phyloP scores from a whole-genome alignment of 2,329 filamentous ascomycete genomes.

The Chalaropsis ovoidea region DNA sequence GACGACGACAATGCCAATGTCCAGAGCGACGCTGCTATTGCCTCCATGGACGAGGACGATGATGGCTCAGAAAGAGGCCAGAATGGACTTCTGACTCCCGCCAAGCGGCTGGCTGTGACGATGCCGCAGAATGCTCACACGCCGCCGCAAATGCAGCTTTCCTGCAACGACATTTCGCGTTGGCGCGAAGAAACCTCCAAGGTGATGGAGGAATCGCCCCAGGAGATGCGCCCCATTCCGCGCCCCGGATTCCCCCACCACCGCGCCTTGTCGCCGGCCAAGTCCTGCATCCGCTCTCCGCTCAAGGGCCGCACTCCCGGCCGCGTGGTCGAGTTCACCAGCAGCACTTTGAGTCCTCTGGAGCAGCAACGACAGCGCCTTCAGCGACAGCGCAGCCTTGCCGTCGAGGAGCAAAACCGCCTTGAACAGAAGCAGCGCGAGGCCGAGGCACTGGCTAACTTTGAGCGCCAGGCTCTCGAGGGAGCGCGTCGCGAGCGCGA shows the following conservation, averaged over 20 bases:
- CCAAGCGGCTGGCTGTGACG: not conserved
- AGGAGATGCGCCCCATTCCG: conserved; percentile 31
- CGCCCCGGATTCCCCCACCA: conserved; percentile 37
- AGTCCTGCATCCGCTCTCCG: conserved; percentile 48
- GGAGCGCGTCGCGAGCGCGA: conserved; percentile 25
- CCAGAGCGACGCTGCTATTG: conserved; percentile 23
- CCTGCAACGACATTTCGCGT: conserved; percentile 35
- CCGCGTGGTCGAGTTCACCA: conserved; percentile 49
- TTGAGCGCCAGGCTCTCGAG: conserved; percentile 24
- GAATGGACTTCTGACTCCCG: not conserved
- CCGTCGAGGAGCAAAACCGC: conserved; percentile 8
- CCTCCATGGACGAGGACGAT: conserved; percentile 17
- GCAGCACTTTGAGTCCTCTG: conserved; percentile 40
- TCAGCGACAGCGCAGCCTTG: conserved; percentile 15
- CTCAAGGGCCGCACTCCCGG: conserved; percentile 49
- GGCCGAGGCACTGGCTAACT: conserved; percentile 17
- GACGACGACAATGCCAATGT: conserved; percentile 6
- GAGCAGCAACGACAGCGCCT: conserved; percentile 32
- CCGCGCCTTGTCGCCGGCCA: conserved; percentile 44
- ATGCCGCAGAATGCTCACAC: conserved; percentile 27
- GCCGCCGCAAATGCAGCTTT: conserved; percentile 37
- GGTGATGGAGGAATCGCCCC: conserved; percentile 26
- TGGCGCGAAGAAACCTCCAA: conserved; percentile 37
- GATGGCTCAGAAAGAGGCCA: not conserved
- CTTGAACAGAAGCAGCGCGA: conserved; percentile 7